A percentile compares a stretch with the other conserved stretches of the same genome.
Conservation (phyloP, 139 green algal species). For the Picocystis salinarum region DNA sequence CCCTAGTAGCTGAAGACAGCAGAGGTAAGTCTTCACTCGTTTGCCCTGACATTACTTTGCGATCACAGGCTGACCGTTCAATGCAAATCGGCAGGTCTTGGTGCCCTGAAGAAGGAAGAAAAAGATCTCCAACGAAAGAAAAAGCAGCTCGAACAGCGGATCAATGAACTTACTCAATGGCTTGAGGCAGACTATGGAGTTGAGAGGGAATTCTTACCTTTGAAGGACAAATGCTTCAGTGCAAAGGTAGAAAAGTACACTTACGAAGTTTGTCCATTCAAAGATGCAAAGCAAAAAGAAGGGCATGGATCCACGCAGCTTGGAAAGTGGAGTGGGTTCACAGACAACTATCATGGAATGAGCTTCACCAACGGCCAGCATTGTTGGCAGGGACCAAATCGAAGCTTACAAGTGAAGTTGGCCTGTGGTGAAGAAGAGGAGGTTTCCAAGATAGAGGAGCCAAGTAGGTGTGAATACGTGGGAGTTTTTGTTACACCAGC, state of each 20-base stretch:
- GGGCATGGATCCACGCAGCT: conserved; percentile 19
- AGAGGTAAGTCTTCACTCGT: background rate
- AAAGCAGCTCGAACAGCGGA: conserved; percentile 3
- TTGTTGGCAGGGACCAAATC: conserved; percentile 45
- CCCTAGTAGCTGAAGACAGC: too few species aligned
- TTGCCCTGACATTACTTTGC: background rate
- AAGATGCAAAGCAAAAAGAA: conserved; percentile 35
- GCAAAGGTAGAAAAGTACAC: conserved; percentile 44
- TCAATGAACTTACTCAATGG: conserved; percentile 4
- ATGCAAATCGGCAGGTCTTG: background rate
- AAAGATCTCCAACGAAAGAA: conserved; percentile 4
- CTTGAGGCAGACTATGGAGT: conserved; percentile 21
- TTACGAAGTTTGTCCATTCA: conserved; percentile 59
- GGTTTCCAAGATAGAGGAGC: conserved; percentile 44
- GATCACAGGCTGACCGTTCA: background rate
- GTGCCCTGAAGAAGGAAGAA: background rate
- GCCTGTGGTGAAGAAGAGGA: conserved; percentile 36
- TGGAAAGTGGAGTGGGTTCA: conserved; percentile 40
- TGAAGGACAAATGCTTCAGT: conserved; percentile 31
- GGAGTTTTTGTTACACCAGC: conserved; percentile 35
- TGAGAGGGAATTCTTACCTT: conserved; percentile 18
- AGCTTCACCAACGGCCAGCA: conserved; percentile 27
- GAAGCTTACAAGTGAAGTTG: conserved; percentile 40
- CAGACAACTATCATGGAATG: conserved; percentile 19
- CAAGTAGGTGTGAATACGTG: conserved; percentile 50